These are phyloP conservation scores for Coemansia furcata DNA, from an alignment of 192 early-diverging fungal genomes.

Conservation along the genomic window DNA sequence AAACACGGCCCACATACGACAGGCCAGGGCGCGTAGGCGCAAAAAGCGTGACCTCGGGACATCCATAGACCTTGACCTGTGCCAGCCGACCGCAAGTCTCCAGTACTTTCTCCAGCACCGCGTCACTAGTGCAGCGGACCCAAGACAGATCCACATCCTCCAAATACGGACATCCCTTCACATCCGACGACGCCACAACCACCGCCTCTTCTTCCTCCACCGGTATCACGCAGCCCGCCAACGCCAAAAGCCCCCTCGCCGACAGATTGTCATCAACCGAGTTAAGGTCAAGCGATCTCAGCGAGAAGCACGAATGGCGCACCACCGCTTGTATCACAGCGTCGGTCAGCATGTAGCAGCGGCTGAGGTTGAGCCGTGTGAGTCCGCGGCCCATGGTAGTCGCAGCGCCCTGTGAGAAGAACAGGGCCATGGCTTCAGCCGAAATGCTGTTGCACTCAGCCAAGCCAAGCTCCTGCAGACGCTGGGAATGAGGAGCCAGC, in stretches of 20 bases:
- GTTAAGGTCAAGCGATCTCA: slow-evolving; percentile 64
- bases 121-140: slow-evolving; percentile 74
- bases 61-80: slow-evolving; percentile 70
- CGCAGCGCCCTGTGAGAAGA: slow-evolving; percentile 17
- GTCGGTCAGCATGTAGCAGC: slow-evolving; percentile 68
- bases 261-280: slow-evolving; percentile 69
- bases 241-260: slow-evolving; percentile 49
- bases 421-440: slow-evolving; percentile 20
- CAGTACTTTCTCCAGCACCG: slow-evolving; percentile 61
- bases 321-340: slow-evolving; percentile 57
- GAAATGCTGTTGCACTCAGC: slow-evolving; percentile 31
- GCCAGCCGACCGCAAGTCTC: slow-evolving; percentile 49
- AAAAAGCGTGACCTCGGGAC: slow-evolving; percentile 60
- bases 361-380: slow-evolving; percentile 56
- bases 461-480: slow-evolving; percentile 34
- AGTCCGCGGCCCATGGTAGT: slow-evolving; percentile 23
- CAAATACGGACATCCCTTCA: slow-evolving; percentile 49
- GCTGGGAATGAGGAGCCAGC: slow-evolving; percentile 9
- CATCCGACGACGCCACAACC: background rate
- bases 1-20: slow-evolving; percentile 56
- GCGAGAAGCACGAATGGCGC: slow-evolving; percentile 57
- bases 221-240: slow-evolving; percentile 41
- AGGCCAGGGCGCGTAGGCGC: slow-evolving; percentile 55
- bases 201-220: background rate
- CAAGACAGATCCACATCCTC: slow-evolving; percentile 68